Evolutionary conservation across 2,329 filamentous ascomycete genomes (phyloP).

Genomic region (Xylariaceae sp.): DNA sequence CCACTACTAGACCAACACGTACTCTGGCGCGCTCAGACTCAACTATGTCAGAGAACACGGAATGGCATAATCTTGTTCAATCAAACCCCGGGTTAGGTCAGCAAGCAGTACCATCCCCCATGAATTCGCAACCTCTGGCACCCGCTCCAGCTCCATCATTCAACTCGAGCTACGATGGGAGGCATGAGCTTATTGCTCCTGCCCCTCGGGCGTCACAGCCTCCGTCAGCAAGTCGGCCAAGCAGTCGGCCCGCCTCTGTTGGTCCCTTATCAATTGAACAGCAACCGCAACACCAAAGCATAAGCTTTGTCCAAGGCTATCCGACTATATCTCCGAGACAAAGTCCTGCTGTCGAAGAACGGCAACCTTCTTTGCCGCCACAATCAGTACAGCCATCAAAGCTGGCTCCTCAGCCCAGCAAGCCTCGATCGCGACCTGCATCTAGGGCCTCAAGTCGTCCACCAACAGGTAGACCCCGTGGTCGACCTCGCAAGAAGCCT

Average conservation of each 20-base stretch:
- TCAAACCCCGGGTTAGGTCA: constrained; percentile 56
- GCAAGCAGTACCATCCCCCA: constrained; percentile 1
- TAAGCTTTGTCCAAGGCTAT: constrained; percentile 9
- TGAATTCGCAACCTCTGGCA: constrained; percentile 15
- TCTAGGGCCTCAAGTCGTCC: constrained; percentile 54
- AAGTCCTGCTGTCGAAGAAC: constrained; percentile 10
- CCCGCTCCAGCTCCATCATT: constrained; percentile 27
- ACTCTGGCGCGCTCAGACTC: constrained; percentile 27
- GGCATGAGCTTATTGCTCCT: constrained; percentile 11
- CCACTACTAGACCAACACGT: constrained; percentile 8
- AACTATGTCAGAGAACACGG: constrained; percentile 58
- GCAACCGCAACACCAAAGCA: background rate
- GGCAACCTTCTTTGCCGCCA: constrained; percentile 14
- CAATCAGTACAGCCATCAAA: background rate
- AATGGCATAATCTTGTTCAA: constrained; percentile 76
- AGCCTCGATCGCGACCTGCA: constrained; percentile 51
- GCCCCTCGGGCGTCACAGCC: constrained; percentile 15
- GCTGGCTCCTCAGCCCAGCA: constrained; percentile 25
- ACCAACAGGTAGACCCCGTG: constrained; percentile 52
- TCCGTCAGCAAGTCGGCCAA: constrained; percentile 18
- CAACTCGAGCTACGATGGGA: constrained; percentile 20
- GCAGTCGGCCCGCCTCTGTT: constrained; percentile 23
- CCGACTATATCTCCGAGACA: constrained; percentile 11
- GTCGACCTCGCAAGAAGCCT: constrained; percentile 50
- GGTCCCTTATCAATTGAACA: constrained; percentile 17